phyloP scores from a whole-genome alignment of 140 eudicot species.

The Flaveria floridana region DNA sequence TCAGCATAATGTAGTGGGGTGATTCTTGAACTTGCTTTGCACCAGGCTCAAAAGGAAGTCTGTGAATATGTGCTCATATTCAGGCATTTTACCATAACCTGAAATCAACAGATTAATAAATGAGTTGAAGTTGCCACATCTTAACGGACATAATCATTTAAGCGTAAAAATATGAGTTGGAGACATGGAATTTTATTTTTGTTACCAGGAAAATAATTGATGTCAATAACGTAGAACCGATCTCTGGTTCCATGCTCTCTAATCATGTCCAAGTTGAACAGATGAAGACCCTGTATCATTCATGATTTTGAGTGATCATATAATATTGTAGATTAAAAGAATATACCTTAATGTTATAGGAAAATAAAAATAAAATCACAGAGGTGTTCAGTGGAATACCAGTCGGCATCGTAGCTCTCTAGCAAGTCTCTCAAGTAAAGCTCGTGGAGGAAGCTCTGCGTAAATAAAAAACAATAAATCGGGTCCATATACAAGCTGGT shows the following conservation, averaged over 20 bases:
- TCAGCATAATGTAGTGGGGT: conserved; percentile 23
- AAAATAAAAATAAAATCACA: neutral
- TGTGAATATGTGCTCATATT: conserved; percentile 85
- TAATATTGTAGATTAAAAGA: neutral
- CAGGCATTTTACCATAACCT: conserved; percentile 99
- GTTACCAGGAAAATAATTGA: conserved; percentile 91
- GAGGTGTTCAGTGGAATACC: conserved; percentile 38
- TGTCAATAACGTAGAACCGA: conserved; percentile 80
- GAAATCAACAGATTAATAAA: conserved; percentile 10
- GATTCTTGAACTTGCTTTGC: conserved; percentile 51
- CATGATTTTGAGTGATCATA: neutral
- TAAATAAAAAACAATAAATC: conserved; percentile 6
- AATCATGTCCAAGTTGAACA: conserved; percentile 83
- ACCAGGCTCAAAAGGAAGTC: conserved; percentile 73
- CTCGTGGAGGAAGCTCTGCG: conserved; percentile 95
- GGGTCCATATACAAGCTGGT: neutral
- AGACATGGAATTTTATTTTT: neutral
- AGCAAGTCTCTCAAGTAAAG: conserved; percentile 85
- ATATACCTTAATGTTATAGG: neutral
- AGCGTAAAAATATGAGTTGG: neutral
- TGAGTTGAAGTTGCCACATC: neutral
- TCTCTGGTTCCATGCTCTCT: conserved; percentile 79
- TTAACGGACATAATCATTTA: neutral
- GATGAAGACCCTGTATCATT: conserved; percentile 62
- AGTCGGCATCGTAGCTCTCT: conserved; percentile 80